Evolutionary conservation across 441 rosid genomes (phyloP).

Genomic region (Omphalea diandra): DNA sequence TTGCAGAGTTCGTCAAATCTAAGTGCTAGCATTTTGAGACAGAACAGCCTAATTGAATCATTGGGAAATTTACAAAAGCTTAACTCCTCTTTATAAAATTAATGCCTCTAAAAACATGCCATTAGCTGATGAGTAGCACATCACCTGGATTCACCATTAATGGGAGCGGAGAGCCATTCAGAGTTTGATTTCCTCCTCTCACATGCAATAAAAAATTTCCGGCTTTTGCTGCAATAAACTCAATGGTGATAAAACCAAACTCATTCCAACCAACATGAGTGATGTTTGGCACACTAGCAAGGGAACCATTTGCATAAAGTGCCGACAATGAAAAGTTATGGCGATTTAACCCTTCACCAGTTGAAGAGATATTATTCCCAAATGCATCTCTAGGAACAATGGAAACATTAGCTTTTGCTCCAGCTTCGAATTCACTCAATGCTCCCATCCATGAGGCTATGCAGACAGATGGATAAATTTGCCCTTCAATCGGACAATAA

Average conservation of each 20-base stretch:
- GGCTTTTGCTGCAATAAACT: slow-evolving; percentile 46
- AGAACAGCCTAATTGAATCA: neutral
- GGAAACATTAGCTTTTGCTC: slow-evolving; percentile 48
- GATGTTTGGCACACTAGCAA: slow-evolving; percentile 35
- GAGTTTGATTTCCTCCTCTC: slow-evolving; percentile 47
- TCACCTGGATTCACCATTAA: slow-evolving; percentile 76
- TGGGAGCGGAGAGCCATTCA: slow-evolving; percentile 66
- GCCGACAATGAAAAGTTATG: slow-evolving; percentile 45
- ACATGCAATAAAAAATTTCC: slow-evolving; percentile 57
- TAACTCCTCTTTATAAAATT: neutral
- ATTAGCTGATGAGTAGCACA: slow-evolving; percentile 3
- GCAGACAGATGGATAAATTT: slow-evolving; percentile 56
- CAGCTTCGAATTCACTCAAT: slow-evolving; percentile 60
- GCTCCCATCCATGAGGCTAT: slow-evolving; percentile 69
- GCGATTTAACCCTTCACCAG: slow-evolving; percentile 34
- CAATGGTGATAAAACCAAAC: slow-evolving; percentile 49
- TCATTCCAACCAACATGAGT: slow-evolving; percentile 50
- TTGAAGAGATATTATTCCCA: slow-evolving; percentile 67
- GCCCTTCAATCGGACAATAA: slow-evolving; percentile 38
- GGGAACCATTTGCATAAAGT: slow-evolving; percentile 50
- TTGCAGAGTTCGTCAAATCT: neutral
- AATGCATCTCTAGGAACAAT: slow-evolving; percentile 84
- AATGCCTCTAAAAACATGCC: neutral
- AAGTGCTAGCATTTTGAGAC: neutral
- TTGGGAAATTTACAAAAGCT: neutral